Percentiles rank a stretch among this genome's conserved stretches.
These are phyloP conservation scores for Aspergillus sojae DNA, from an alignment of 2,329 filamentous ascomycete genomes.

Conservation along the genomic window DNA sequence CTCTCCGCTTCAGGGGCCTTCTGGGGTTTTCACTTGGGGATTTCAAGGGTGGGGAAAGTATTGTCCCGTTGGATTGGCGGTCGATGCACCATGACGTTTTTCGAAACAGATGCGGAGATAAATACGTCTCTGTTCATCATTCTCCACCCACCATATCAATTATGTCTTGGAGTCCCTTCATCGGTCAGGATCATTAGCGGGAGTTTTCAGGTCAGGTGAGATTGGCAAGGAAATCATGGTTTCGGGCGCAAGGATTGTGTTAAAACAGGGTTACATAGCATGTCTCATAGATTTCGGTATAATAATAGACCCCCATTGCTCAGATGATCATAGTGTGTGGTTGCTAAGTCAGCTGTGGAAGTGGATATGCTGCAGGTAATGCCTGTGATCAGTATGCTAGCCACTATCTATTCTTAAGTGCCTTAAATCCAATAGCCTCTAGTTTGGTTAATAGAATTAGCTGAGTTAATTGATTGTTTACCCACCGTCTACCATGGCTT, in stretches of 20 bases:
- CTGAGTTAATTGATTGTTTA: not conserved
- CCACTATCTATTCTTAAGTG: not conserved
- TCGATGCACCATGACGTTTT: conserved; percentile 22
- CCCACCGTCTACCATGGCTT: not conserved
- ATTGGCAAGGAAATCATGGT: not conserved
- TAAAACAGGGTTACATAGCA: not conserved
- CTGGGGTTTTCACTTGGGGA: not conserved
- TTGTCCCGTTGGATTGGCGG: not conserved
- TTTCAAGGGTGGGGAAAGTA: not conserved
- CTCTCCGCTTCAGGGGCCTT: not conserved
- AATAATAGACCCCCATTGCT: not conserved
- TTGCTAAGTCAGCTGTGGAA: not conserved
- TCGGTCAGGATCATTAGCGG: not conserved
- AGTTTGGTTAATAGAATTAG: not conserved
- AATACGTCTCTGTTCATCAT: not conserved
- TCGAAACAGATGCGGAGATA: conserved; percentile 2
- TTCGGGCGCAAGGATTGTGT: not conserved
- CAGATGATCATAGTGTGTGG: not conserved
- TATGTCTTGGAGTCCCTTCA: not conserved
- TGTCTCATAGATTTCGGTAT: not conserved
- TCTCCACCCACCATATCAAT: not conserved
- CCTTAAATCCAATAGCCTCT: not conserved
- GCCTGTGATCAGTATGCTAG: not conserved
- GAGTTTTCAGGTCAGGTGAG: not conserved
- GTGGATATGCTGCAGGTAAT: not conserved